These are phyloP conservation scores for Alternaria dauci DNA, from an alignment of 2,329 filamentous ascomycete genomes.

Conservation along the genomic window DNA sequence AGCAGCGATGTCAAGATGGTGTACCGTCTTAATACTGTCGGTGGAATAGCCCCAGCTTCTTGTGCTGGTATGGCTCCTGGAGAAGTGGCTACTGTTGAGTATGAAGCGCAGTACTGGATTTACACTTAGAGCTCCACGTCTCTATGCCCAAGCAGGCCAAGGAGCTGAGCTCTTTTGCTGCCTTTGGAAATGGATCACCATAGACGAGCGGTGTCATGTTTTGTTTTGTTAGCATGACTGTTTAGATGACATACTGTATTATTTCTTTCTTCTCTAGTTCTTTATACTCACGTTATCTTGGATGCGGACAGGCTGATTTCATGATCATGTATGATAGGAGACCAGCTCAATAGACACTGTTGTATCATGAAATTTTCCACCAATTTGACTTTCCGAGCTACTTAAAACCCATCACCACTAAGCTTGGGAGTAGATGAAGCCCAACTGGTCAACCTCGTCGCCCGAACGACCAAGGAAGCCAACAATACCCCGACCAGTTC, in stretches of 20 bases:
- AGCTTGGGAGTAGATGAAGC: conserved; percentile 39
- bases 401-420: background rate
- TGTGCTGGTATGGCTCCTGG: conserved; percentile 63
- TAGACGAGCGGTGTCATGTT: background rate
- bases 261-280: background rate
- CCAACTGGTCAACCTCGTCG: conserved; percentile 65
- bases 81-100: conserved; percentile 75
- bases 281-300: background rate
- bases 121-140: conserved; percentile 40
- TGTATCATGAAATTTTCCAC: background rate
- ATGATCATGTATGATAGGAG: background rate
- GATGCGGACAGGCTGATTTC: background rate
- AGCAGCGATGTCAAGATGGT: conserved; percentile 69
- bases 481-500: conserved; percentile 61
- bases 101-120: conserved; percentile 81
- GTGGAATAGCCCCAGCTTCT: conserved; percentile 75
- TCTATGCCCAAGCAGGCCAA: background rate
- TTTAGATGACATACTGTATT: background rate
- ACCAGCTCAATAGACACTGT: background rate
- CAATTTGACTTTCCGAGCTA: background rate
- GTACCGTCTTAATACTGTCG: conserved; percentile 83
- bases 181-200: background rate
- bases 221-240: background rate
- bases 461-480: conserved; percentile 63
- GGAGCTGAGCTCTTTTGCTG: background rate